Evolutionary conservation across 2,329 filamentous ascomycete species (phyloP).

Genomic region (Kalmusia sp.): DNA sequence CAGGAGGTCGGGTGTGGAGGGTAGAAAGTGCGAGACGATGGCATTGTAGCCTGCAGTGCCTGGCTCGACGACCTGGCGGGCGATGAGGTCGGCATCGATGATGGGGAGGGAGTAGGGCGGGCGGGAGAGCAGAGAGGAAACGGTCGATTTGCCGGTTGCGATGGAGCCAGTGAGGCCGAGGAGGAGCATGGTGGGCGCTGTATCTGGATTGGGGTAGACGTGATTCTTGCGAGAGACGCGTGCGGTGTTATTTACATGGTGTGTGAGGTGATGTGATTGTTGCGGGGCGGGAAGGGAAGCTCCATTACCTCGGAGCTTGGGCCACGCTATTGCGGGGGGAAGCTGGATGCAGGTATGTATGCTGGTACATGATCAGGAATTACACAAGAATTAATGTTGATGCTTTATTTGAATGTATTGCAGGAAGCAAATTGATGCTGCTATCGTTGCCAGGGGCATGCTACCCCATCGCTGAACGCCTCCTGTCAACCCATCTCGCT

Average conservation of each 20-base stretch:
- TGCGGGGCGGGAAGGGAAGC: slow-evolving; percentile 17
- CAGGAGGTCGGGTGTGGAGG: slow-evolving; percentile 85
- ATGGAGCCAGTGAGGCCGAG: slow-evolving; percentile 97
- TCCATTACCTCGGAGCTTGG: slow-evolving; percentile 21
- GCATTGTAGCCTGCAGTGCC: slow-evolving; percentile 83
- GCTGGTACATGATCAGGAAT: too few species aligned
- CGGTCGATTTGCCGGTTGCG: slow-evolving; percentile 96
- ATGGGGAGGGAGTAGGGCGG: slow-evolving; percentile 87
- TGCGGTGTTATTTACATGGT: slow-evolving; percentile 12
- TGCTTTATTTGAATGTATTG: not conserved
- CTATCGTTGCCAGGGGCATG: not conserved
- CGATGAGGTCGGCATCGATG: slow-evolving; percentile 91
- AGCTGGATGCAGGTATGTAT: too few species aligned
- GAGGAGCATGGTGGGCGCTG: slow-evolving; percentile 73
- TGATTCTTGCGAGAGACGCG: not conserved
- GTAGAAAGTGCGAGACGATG: slow-evolving; percentile 81
- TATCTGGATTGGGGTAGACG: not conserved
- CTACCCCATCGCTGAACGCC: not conserved
- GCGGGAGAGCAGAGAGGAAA: slow-evolving; percentile 80
- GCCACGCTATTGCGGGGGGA: slow-evolving; percentile 11
- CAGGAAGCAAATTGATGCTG: not conserved
- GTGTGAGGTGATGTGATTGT: slow-evolving; percentile 5
- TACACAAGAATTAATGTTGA: too few species aligned
- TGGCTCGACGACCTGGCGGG: slow-evolving; percentile 92
- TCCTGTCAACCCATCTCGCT: not conserved